Base-by-base conservation (phyloP, 75 land plant species). In the Chamaecyparis obtusa region DNA sequence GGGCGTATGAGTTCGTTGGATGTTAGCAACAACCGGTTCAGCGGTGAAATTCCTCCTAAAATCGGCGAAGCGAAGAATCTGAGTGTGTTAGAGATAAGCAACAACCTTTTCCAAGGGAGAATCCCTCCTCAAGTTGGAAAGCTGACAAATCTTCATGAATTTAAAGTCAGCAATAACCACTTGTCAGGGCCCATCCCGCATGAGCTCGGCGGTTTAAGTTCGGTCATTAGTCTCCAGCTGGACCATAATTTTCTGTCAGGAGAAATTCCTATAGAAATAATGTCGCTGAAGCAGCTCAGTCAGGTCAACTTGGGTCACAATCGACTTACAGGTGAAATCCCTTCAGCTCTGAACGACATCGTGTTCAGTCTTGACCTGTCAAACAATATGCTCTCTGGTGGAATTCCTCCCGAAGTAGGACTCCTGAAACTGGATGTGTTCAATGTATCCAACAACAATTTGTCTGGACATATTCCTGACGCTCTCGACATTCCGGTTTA, bases 281-380 rank as follows among this genome's bases (percentile, higher is more conserved):
- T 21, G 64, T 7, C 36, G 4, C n/a, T 88, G 83, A 13, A 5
- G 1, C 21, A 41, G 4, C 86, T 87, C 9, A 5, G 0, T 24
- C 19, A 87, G n/a, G 74, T 87, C 24, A 35, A 51, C 9, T 85
- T 97, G 21, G 51, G 92, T 36, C 86, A 92, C 35, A 93, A 86
- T 74, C 85, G 89, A 15, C 75, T 97, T 33, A 87, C 90, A 1
- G 99, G 99, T 0, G 37, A 85, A 24, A 95, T 97, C 41, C 96
- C 97, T 4, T 71, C 41, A 77, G 82, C n/a, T 39, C 46, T 5
- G 2, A 44, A 51, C 93, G 77, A 87, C 41, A 39, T 39, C 2
- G 41, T 2, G 2, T 39, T 44, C 76, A 89, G 88, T 74, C 88
- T 96, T 43, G 95, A 96, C 90, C 83, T 96, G 83, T 88, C 96